Evolutionary conservation across 805 yeast species (phyloP).

Genomic region (Metschnikowia lachancei): DNA sequence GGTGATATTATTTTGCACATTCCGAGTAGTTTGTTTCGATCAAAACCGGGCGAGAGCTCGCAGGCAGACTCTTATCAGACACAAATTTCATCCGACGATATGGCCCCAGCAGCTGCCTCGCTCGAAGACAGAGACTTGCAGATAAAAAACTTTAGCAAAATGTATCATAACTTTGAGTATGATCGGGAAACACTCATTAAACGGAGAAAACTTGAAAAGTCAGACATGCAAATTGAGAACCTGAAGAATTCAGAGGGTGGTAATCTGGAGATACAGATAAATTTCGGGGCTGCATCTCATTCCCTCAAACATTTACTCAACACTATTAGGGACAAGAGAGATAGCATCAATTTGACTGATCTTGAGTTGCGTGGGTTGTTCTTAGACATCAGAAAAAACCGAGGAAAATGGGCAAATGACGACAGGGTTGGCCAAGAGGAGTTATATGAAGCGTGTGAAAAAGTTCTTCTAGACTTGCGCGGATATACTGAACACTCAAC

Average conservation of each 20-base stretch:
- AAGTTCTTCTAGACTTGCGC: slow-evolving; percentile 84
- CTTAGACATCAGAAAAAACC: slow-evolving; percentile 87
- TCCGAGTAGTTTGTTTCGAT: slow-evolving; percentile 29
- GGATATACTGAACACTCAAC: slow-evolving; percentile 95
- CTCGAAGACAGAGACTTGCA: slow-evolving; percentile 42
- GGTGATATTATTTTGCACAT: slow-evolving; percentile 33
- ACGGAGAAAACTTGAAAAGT: slow-evolving; percentile 72
- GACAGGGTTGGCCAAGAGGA: slow-evolving; percentile 97
- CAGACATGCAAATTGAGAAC: slow-evolving; percentile 65
- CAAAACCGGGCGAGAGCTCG: slow-evolving; percentile 8
- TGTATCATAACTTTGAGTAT: slow-evolving; percentile 73
- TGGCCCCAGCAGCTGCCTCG: slow-evolving; percentile 13
- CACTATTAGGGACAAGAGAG: slow-evolving; percentile 75
- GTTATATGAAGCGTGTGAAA: slow-evolving; percentile 94
- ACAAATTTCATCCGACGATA: slow-evolving; percentile 12
- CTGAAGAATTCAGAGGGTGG: slow-evolving; percentile 15
- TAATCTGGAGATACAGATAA: slow-evolving; percentile 40
- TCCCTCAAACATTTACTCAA: slow-evolving; percentile 72
- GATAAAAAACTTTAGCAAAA: slow-evolving; percentile 64
- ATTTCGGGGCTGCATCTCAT: slow-evolving; percentile 38
- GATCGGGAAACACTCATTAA: slow-evolving; percentile 74
- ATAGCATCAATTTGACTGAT: slow-evolving; percentile 72
- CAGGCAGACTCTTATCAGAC: slow-evolving; percentile 13
- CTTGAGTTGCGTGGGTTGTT: slow-evolving; percentile 79
- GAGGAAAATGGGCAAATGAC: slow-evolving; percentile 98